A percentile compares a stretch with the other conserved stretches of the same genome.
Conservation (phyloP, 768 basidiomycete species). For the Lactifluus subvellereus region DNA sequence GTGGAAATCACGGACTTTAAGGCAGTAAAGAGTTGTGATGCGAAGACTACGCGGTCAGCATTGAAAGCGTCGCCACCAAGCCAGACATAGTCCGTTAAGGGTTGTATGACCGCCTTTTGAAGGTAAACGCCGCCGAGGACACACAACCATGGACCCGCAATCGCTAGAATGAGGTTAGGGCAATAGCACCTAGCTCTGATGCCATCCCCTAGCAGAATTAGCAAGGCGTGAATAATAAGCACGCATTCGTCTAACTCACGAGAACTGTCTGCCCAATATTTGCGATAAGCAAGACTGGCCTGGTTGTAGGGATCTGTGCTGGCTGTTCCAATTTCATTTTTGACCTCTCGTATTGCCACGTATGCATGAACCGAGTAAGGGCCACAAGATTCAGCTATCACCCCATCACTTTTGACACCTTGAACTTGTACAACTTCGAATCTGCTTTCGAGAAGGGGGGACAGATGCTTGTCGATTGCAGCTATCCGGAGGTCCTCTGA, state of each 20-base stretch:
- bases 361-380: background rate
- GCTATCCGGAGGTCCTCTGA: background rate
- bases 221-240: background rate
- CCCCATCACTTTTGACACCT: background rate
- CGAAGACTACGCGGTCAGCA: background rate
- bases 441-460: background rate
- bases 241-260: background rate
- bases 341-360: background rate
- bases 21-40: conserved; percentile 5
- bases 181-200: conserved; percentile 25
- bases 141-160: conserved; percentile 24
- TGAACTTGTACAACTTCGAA: background rate
- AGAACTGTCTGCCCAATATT: background rate
- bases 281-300: background rate
- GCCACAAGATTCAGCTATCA: background rate
- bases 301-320: background rate
- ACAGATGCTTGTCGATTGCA: background rate
- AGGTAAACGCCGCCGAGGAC: conserved; percentile 25
- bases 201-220: background rate
- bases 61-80: background rate
- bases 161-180: conserved; percentile 23
- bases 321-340: background rate
- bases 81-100: conserved; percentile 23
- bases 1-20: background rate
- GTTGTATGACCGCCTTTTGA: conserved; percentile 22